Evolutionary conservation across 257 asterid genomes (phyloP).

Genomic region (Nicotiana knightiana): DNA sequence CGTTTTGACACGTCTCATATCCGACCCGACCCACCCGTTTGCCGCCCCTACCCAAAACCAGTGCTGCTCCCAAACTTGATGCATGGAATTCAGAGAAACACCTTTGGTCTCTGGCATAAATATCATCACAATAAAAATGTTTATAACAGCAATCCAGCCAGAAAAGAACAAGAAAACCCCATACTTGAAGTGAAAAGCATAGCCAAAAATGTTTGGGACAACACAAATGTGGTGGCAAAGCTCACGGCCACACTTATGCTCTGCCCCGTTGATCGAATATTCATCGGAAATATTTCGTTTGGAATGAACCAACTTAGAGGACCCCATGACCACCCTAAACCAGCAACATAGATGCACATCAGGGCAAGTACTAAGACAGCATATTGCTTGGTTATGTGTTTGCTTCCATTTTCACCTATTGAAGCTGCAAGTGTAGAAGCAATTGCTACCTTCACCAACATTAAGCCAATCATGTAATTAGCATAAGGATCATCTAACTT

Average conservation of each 20-base stretch:
- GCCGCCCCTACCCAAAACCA: slow-evolving; percentile 50
- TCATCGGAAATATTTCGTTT: slow-evolving; percentile 74
- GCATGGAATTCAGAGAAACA: slow-evolving; percentile 82
- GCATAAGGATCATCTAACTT: not conserved
- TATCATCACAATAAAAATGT: slow-evolving; percentile 48
- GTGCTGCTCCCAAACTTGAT: slow-evolving; percentile 79
- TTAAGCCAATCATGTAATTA: not conserved
- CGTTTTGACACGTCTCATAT: too few relatives aligned
- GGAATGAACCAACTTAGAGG: slow-evolving; percentile 91
- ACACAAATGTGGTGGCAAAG: slow-evolving; percentile 62
- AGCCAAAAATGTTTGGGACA: slow-evolving; percentile 73
- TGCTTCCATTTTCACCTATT: not conserved
- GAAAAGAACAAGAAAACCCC: slow-evolving; percentile 80
- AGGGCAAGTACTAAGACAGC: slow-evolving; percentile 48
- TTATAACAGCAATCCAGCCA: slow-evolving; percentile 69
- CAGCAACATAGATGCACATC: slow-evolving; percentile 60
- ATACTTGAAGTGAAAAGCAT: slow-evolving; percentile 76
- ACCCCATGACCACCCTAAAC: slow-evolving; percentile 94
- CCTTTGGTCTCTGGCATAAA: slow-evolving; percentile 80
- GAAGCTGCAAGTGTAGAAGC: not conserved
- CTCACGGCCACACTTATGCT: slow-evolving; percentile 71
- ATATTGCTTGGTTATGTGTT: not conserved
- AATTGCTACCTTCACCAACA: not conserved
- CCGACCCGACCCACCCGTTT: too few relatives aligned
- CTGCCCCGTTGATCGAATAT: slow-evolving; percentile 77